A percentile compares a stretch with the other conserved stretches of the same genome.
These are phyloP conservation scores for Suhomyces terraborum DNA, from an alignment of 1,139 yeast species.

Conservation along the genomic window DNA sequence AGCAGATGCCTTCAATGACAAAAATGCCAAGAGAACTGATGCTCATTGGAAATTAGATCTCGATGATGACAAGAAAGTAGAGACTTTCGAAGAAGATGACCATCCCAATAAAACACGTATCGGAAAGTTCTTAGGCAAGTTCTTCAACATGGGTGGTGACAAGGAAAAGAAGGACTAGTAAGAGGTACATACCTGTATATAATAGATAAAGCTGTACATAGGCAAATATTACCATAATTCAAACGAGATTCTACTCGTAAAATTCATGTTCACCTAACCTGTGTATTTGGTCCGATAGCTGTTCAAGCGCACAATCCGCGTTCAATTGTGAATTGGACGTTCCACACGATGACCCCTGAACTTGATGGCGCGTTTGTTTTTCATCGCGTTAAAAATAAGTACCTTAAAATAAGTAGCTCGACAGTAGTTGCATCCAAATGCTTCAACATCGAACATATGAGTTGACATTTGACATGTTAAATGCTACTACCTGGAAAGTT, in stretches of 20 bases:
- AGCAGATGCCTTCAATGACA: conserved; percentile 87
- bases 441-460: background rate
- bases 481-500: too few species aligned
- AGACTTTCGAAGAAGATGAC: conserved; percentile 39
- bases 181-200: conserved; percentile 6
- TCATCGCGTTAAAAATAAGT: background rate
- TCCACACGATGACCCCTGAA: background rate
- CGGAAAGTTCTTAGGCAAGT: conserved; percentile 62
- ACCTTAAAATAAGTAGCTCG: background rate
- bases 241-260: background rate
- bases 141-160: conserved; percentile 56
- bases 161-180: conserved; percentile 14
- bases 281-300: background rate
- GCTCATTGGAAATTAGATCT: conserved; percentile 56
- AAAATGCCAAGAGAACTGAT: conserved; percentile 69
- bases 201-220: conserved; percentile 3
- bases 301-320: too few species aligned
- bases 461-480: background rate
- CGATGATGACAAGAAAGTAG: conserved; percentile 27
- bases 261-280: background rate
- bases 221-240: background rate
- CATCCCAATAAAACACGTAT: conserved; percentile 62
- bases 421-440: background rate
- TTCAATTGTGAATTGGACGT: too few species aligned
- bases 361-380: conserved; percentile 1